Evolutionary conservation across 1,284 basidiomycete species (phyloP).

Genomic region (Trichosporon sp.): DNA sequence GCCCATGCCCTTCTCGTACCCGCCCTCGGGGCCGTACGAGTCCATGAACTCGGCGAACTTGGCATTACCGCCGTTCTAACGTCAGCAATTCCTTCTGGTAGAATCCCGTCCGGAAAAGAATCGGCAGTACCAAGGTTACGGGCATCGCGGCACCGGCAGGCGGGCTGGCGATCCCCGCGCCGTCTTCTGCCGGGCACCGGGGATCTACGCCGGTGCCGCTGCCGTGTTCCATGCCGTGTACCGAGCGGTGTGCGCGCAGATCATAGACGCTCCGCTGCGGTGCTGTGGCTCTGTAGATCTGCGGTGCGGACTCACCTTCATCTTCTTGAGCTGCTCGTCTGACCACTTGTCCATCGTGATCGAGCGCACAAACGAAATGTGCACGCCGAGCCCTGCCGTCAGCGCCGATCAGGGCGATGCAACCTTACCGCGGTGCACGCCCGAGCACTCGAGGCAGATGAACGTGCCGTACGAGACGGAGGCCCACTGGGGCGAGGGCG

Average conservation of each 20-base stretch:
- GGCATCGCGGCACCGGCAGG: too few species aligned
- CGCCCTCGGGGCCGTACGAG: constrained; percentile 67
- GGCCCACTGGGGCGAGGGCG: constrained; percentile 90
- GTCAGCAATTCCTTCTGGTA: background rate
- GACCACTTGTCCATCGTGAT: constrained; percentile 97
- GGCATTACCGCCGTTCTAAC: constrained; percentile 74
- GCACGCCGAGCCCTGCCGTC: constrained; percentile 39
- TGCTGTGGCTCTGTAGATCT: too few species aligned
- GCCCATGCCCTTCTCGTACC: constrained; percentile 65
- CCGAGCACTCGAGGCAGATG: constrained; percentile 86
- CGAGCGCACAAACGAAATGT: constrained; percentile 75
- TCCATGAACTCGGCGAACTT: constrained; percentile 73
- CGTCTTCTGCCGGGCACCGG: background rate
- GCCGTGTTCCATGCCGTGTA: background rate
- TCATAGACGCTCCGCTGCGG: background rate
- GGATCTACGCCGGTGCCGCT: background rate
- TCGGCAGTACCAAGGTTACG: background rate
- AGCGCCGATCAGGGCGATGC: background rate
- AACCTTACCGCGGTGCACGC: constrained; percentile 69
- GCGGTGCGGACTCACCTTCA: constrained; percentile 62
- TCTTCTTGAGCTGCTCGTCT: constrained; percentile 78
- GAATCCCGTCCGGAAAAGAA: background rate
- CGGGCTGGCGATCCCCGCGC: too few species aligned
- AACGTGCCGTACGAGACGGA: constrained; percentile 64
- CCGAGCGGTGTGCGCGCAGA: background rate